A percentile compares a stretch with the other conserved stretches of the same genome.
These are phyloP conservation scores for Silene conica DNA, from an alignment of 148 eudicot genomes.

Conservation along the genomic window DNA sequence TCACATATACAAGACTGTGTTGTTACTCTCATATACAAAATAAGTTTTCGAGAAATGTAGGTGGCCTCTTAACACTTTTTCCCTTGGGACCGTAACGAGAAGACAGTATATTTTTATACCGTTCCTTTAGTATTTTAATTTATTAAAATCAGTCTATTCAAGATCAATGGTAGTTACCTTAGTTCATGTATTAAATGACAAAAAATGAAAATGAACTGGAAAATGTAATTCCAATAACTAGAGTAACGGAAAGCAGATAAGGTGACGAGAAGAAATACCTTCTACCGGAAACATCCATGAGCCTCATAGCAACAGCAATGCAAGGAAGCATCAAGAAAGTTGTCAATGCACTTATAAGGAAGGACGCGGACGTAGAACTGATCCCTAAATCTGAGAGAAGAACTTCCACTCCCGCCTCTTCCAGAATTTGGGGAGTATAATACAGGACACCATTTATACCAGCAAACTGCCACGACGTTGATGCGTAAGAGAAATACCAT, in stretches of 20 bases:
- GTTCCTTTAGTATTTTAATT: too few species aligned
- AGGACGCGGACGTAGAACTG: constrained; percentile 57
- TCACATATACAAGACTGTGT: too few species aligned
- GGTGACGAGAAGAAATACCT: constrained; percentile 32
- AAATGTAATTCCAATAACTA: too few species aligned
- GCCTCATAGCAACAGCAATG: constrained; percentile 68
- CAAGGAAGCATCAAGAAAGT: constrained; percentile 75
- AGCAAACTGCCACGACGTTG: constrained; percentile 48
- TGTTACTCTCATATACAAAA: too few species aligned
- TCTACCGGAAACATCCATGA: constrained; percentile 77
- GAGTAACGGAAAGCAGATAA: neutral
- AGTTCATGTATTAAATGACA: too few species aligned
- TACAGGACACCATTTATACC: constrained; percentile 75
- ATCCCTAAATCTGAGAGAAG: constrained; percentile 53
- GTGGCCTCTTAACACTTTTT: too few species aligned
- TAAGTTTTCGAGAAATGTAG: too few species aligned
- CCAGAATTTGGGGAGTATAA: constrained; percentile 76
- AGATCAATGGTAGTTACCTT: too few species aligned
- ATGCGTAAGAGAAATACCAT: neutral
- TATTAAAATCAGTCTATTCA: too few species aligned
- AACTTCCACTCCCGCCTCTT: constrained; percentile 72
- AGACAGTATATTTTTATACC: too few species aligned
- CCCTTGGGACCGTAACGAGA: too few species aligned
- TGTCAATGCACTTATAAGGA: constrained; percentile 71
- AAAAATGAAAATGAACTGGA: too few species aligned